Evolutionary conservation across 2,329 filamentous ascomycete species (phyloP).

Genomic region (Curvularia eragrostidis): DNA sequence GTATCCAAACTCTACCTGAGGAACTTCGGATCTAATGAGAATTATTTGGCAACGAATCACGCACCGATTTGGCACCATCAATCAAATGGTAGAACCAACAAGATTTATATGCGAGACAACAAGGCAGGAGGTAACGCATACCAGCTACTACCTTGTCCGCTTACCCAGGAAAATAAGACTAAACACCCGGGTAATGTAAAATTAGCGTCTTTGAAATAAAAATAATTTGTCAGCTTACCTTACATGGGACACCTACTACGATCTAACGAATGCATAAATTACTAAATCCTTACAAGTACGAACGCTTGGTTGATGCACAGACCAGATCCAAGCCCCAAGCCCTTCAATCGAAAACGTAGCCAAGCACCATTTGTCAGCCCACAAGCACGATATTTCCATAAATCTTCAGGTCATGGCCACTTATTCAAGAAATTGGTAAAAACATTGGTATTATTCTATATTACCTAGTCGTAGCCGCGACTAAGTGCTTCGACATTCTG

Average conservation of each 20-base stretch:
- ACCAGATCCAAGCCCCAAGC: no score
- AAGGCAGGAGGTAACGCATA: background rate
- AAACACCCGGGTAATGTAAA: background rate
- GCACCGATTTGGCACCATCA: background rate
- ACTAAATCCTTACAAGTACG: no score
- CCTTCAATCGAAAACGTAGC: no score
- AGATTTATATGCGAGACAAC: background rate
- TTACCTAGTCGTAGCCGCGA: no score
- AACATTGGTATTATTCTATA: no score
- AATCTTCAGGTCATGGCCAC: no score
- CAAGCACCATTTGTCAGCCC: no score
- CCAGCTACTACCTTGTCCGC: background rate
- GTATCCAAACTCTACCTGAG: background rate
- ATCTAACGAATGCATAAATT: no score
- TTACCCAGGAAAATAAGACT: background rate
- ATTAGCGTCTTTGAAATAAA: background rate
- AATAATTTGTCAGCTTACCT: background rate
- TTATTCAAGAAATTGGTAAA: no score
- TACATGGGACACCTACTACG: no score
- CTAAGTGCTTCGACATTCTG: background rate
- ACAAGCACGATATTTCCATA: no score
- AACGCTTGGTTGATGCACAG: no score
- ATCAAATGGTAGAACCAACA: background rate
- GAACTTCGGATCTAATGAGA: background rate
- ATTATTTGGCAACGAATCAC: background rate